Base-by-base conservation (phyloP, 495 filamentous ascomycete species). In the Annulohypoxylon moriforme region DNA sequence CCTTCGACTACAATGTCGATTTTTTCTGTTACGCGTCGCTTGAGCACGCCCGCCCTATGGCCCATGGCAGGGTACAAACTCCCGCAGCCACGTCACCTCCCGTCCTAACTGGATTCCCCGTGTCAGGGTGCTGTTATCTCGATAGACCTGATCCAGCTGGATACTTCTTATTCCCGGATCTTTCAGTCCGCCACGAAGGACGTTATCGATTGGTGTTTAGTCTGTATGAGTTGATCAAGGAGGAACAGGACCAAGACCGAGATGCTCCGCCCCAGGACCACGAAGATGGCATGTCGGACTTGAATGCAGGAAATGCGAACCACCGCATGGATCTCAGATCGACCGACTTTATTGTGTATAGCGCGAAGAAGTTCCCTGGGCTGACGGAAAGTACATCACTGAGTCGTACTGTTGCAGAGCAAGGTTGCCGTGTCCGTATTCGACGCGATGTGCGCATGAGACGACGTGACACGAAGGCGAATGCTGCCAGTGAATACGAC, bases 321-420 rank as follows among this genome's bases (percentile, higher is more conserved):
- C 76, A 78, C 40, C 63, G 96, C n/a, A 84, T 98, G 81, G 94
- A 97, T 76, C 92, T 98, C 64, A 93, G 96, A 81, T 96, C 94
- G 0, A 81, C 85, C 20, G 90, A 93, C 1, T 99, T 99, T 77
- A 89, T 85, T 5, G 96, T 98, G 9, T 99, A 90, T 83, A 97
- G 94, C 73, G 96, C 96, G 24, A 99, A 99, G 89, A 99, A 98
- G 83, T 99, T 99, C 83, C 96, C 96, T 38, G 96, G 96, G 10
- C 82, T 99, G 72, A 90, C 93, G 1, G 94, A 96, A 80, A 97
- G 94, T 80, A 99, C 96, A 0, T 82, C 86, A 4, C 84, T 98
- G 36, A 98, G 95, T 75, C 90, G 94, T 47, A 90, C 92, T 40
- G 94, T 99, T 63, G 94, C 96, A 8, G 96, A 99, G 78, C 96